These are phyloP conservation scores for Aspergillus sp. DNA, from an alignment of 2,329 filamentous ascomycete species.

Conservation along the genomic window DNA sequence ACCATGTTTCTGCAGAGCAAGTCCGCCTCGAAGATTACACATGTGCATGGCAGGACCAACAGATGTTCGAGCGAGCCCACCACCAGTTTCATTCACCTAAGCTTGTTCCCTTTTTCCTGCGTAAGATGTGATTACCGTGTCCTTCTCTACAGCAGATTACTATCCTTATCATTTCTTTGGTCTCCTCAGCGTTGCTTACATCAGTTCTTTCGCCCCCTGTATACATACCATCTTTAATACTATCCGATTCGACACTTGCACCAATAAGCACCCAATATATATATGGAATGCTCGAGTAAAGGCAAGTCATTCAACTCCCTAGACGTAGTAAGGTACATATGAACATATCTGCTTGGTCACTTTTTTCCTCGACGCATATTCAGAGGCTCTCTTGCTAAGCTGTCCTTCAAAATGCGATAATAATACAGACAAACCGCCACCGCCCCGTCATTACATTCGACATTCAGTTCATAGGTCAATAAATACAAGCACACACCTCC, in stretches of 20 bases:
- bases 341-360: no score
- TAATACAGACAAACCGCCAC: no score
- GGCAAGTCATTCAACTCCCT: no score
- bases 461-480: no score
- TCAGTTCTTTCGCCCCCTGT: neutral
- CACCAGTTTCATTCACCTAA: neutral
- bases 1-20: slow-evolving; percentile 5
- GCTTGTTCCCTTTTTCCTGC: neutral
- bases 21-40: neutral
- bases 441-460: no score
- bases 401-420: no score
- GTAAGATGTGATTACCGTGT: neutral
- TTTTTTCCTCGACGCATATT: no score
- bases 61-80: neutral
- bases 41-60: slow-evolving; percentile 14
- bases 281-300: no score
- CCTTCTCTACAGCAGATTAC: neutral
- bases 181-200: neutral
- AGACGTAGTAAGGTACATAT: no score
- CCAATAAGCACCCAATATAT: neutral
- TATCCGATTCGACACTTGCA: neutral
- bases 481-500: no score
- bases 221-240: neutral
- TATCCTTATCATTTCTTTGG: neutral
- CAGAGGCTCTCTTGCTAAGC: no score